Base-by-base conservation (phyloP, 2,329 filamentous ascomycete genomes). In the Orbilia brochopaga region DNA sequence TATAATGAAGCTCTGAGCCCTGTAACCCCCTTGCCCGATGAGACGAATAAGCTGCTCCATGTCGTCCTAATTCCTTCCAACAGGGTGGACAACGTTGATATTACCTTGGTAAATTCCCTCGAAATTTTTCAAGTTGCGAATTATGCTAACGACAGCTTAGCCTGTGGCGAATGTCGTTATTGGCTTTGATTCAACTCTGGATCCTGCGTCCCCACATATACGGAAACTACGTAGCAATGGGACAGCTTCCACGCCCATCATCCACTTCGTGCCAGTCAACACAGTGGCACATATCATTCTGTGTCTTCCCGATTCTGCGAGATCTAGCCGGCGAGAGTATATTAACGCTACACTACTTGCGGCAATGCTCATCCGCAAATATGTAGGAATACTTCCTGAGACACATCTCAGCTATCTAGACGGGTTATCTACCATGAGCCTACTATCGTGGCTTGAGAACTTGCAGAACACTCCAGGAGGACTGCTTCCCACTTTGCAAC, bases 261-360 rank as follows among this genome's bases (percentile, higher is more conserved):
- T 72, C 19, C 67, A 72, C 44, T 30, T 65, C 10, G 44, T 72
- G 13, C 54, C 48, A 4, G 53, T 72, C 27, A 72, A 72, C 32
- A 72, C 67, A 11, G 51, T 72, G 17, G 67, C 67, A 2, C 67
- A 72, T 23, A 65, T 72, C 19, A 32, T 42, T 0, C 17, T 57
- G 13, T 64, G 61, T 24, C 52, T 64, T 23, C 61, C 61, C 2
- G 27, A 44, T n/a, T 51, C 61, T 32, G 42, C 48, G 27, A 51
- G 37, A 40, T 10, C 42, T 11, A 46, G 42, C 32, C 50, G 46
- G 5, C 54, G 53, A 32, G 50, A 72, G 11, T 53, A 56, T 24
- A 59, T 72, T 2, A 55, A 52, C 17, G 46, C 67, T 4, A 24
- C 61, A n/a, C 48, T 72, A 1, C 56, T 65, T 23, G 67, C 67